Evolutionary conservation across 2,329 filamentous ascomycete species (phyloP), one percentile per base, ranked within the genome.

Genomic region (Dothideomycetes sp.): DNA sequence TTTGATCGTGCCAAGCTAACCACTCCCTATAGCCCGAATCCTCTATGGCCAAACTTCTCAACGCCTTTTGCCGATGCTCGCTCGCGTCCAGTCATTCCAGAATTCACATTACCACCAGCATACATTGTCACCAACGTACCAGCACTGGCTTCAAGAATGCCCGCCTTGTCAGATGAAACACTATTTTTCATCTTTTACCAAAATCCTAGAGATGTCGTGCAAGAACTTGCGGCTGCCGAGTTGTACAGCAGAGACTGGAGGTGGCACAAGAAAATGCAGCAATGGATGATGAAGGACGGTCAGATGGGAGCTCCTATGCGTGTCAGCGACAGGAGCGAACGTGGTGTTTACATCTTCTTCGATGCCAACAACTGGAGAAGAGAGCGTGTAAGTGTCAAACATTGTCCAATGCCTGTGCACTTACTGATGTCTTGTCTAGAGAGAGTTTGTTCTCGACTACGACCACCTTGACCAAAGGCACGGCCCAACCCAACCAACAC

Each of bases 181-280:
- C 64, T 82, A 4, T 79, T 82, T 55, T 78, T 76, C 53, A 79
- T 82, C 45, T 82, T 82, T 65, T 82, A 81, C 60, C 77, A 75
- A 47, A 73, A 76, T 63, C 76, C 78, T 11, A 66, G 74, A 44
- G 77, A 81, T 52, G 70, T 80, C 41, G 67, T 77, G 56, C 78
- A 82, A 53, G 78, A 82, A 53, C 63, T 78, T 32, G 78, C 77
- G 5, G 78, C 78, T 6, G 67, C 71, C 43, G 78, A 82, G 53
- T 60, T 82, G 52, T 61, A 64, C 51, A 61, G 60, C 22, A 64
- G 68, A 22, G 68, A 70, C 46, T 74, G 70, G 70, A 60, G 70
- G 36, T 74, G 69, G 64, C 70, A 74, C 58, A 73, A 66, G 50
- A 60, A 68, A 40, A 61, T 72, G 15, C 63, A 67, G 41, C 65